Conservation (phyloP, 306 rosid genomes). For the Lotus japonicus region DNA sequence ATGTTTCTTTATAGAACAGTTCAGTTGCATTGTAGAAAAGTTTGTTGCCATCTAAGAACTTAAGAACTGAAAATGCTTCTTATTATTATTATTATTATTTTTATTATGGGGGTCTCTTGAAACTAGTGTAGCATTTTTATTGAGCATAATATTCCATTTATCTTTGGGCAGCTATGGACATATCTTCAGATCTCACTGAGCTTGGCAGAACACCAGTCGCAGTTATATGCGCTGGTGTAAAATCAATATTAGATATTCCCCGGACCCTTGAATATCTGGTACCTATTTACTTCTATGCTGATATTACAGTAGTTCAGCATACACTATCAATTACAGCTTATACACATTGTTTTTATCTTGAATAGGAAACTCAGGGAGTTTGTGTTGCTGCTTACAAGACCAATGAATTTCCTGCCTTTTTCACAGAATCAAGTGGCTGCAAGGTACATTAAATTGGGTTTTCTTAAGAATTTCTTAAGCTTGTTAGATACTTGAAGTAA, state of each 20-base stretch:
- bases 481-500: neutral
- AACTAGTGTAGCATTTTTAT: neutral
- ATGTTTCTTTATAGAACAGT: neutral
- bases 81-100: too few species aligned
- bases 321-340: neutral
- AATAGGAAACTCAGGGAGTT: conserved; percentile 89
- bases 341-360: neutral
- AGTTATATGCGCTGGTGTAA: conserved; percentile 91
- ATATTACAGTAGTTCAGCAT: conserved; percentile 7
- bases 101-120: neutral
- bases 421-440: conserved; percentile 81
- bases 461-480: neutral
- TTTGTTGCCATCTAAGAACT: conserved; percentile 5
- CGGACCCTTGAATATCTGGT: conserved; percentile 92
- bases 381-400: conserved; percentile 82
- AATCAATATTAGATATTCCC: conserved; percentile 88
- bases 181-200: conserved; percentile 94
- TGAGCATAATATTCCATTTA: conserved; percentile 8
- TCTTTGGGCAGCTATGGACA: conserved; percentile 67
- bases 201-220: conserved; percentile 92
- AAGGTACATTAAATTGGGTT: conserved; percentile 46
- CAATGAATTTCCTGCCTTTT: conserved; percentile 91
- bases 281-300: conserved; percentile 5
- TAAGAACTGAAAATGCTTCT: neutral
- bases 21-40: neutral